These are phyloP conservation scores for Malbranchea cinnamomea DNA, from an alignment of 2,329 filamentous ascomycete species.

Conservation along the genomic window DNA sequence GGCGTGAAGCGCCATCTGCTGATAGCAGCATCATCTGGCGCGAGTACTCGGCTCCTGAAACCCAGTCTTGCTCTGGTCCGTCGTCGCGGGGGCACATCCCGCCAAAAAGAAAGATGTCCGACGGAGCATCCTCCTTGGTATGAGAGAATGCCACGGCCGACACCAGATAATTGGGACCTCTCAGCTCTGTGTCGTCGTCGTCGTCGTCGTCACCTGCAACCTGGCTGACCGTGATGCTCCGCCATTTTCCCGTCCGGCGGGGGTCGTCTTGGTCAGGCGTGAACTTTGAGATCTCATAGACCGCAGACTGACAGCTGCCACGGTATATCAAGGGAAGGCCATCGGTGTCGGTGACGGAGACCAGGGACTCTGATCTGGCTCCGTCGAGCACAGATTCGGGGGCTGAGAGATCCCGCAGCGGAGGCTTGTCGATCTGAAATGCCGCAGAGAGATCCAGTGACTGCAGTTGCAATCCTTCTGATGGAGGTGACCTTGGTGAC, in stretches of 20 bases:
- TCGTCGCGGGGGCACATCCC: conserved; percentile 62
- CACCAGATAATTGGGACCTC: conserved; percentile 42
- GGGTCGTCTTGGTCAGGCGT: conserved; percentile 24
- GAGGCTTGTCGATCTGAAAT: conserved; percentile 15
- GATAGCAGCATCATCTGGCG: conserved; percentile 56
- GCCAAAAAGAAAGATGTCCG: conserved; percentile 61
- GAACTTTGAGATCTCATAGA: conserved; percentile 31
- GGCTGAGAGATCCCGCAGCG: conserved; percentile 8
- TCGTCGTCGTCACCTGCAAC: conserved; percentile 10
- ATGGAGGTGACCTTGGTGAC: conserved; percentile 4
- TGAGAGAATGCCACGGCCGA: conserved; percentile 54
- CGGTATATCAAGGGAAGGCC: conserved; percentile 60
- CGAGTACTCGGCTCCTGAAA: conserved; percentile 59
- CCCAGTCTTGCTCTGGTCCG: conserved; percentile 41
- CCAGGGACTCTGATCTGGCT: conserved; percentile 47
- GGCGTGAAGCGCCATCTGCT: conserved; percentile 6
- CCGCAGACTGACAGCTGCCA: conserved; percentile 46
- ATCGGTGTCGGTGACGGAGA: conserved; percentile 48
- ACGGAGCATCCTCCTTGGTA: conserved; percentile 25
- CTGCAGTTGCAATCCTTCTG: conserved; percentile 8
- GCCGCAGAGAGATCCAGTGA: conserved; percentile 7
- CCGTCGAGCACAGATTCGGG: conserved; percentile 45
- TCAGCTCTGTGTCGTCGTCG: conserved; percentile 20
- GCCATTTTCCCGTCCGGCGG: conserved; percentile 43
- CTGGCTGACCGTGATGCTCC: conserved; percentile 26